Base-by-base conservation (phyloP, 306 rosid genomes). In the Luffa aegyptiaca region DNA sequence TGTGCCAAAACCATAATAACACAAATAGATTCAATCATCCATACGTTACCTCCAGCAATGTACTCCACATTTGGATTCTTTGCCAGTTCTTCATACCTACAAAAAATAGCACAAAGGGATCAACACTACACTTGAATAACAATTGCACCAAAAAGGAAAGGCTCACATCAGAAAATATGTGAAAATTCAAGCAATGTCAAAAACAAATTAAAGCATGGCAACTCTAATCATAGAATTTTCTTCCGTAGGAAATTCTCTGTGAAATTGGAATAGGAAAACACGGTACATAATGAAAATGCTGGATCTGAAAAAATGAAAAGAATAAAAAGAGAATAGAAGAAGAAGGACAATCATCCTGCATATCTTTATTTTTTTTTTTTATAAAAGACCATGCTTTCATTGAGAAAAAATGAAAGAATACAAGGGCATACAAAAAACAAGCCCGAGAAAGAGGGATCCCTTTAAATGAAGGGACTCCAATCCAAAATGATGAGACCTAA, bases 31-130 rank as follows among this genome's bases (percentile, higher is more conserved):
- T 14, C 26, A 33, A 73, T 6, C 44, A 73, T 33, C 45, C 1
- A 46, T 21, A 63, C 51, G 58, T 80, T 87, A 95, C 98, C 99
- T 93, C 99, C 99, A 74, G 99, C 99, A 84, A 90, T 95, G 83
- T 87, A 95, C 81, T 95, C 99, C 83, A 93, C 99, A 11, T 82
- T 90, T 57, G 59, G 72, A 5, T 90, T 90, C 48, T 84, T 33
- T 61, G 91, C 76, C 91, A 91, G 26, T 83, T 93, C 97, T 0
- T 90, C 97, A 6, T 92, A 95, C 96, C 97, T 95, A 68, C 33
- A 55, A 62, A 80, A 46, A 2, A 70, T 5, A 81, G 68, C 46
- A 37, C 10, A n/a, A 37, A 45, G 46, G 46, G 55, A 16, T 59
- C 33, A 33, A 46, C 20, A 59, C 66, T 6, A 17, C 45, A 8